Evolutionary conservation across 225 moss, liverwort and hornwort species (phyloP).

Genomic region (Neckera pumila): DNA sequence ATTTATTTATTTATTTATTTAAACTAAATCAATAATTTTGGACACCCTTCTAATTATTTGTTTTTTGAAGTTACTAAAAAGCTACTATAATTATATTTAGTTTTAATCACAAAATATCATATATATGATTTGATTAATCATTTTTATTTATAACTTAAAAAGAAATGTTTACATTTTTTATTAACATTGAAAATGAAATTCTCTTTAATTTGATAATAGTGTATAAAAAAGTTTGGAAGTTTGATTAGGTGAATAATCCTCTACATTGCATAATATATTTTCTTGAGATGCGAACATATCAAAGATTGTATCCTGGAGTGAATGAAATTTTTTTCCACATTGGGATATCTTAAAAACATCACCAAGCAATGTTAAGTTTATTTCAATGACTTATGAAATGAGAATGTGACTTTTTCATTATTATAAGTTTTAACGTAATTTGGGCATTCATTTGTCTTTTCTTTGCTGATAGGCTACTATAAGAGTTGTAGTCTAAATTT

Average conservation of each 20-base stretch:
- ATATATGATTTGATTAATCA: background rate
- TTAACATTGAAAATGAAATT: background rate
- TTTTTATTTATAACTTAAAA: too few relatives aligned
- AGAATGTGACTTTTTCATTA: background rate
- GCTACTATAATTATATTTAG: background rate
- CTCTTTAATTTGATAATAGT: background rate
- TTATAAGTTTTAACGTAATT: background rate
- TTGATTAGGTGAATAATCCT: background rate
- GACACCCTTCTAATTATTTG: rapidly evolving
- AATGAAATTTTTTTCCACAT: background rate
- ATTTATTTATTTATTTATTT: too few relatives aligned
- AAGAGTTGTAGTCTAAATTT: background rate
- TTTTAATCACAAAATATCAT: background rate
- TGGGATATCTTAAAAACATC: background rate
- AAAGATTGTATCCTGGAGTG: background rate
- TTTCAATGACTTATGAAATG: background rate
- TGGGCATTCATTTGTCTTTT: too few relatives aligned
- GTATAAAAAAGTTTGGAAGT: background rate
- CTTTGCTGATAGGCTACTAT: background rate
- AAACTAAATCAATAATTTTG: too few relatives aligned
- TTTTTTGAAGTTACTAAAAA: background rate
- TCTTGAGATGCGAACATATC: background rate
- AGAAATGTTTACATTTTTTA: background rate
- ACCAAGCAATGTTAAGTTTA: background rate
- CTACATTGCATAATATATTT: background rate